Evolutionary conservation across 129 eudicot genomes (phyloP), one percentile per base, ranked within the genome.

Genomic region (Escallonia rubra): DNA sequence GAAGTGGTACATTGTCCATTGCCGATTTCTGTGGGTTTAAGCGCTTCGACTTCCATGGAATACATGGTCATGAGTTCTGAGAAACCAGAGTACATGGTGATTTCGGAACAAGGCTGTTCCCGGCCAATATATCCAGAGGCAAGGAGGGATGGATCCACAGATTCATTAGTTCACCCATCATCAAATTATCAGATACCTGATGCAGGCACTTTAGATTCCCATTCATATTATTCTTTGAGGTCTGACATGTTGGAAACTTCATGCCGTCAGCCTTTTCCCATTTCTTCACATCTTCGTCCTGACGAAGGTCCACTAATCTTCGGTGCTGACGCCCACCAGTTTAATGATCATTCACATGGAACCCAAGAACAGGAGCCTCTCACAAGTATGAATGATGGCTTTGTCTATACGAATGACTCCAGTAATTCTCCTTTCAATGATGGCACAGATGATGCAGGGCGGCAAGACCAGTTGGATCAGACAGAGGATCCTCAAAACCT

Each of bases 181-280:
- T 34, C 86, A 16, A 69, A 59, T 41, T 75, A 67, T 76, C 85
- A 73, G 66, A 68, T 64, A 48, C 60, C 75, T 62, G 86, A 77
- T 52, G 56, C 66, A 61, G 68, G 74, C 23, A 50, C 66, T 66
- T 44, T 66, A 44, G 73, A 76, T 51, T 64, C 82, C 46, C 81
- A 85, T 65, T 80, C 87, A 13, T 80, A 77, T 71, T 67, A 76
- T 78, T 59, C 73, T 14, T n/a, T 65, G 59, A 50, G 46, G 3
- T 13, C 87, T 47, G 84, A 77, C 14, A 80, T 79, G 75, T 43
- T 84, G 62, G 82, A 77, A 74, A 71, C 68, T 66, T 72, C 85
- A 64, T 75, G 80, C 67, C 47, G 64, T 73, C 82, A 79, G 58
- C 63, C 76, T 55, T 50, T 59, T 10, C 61, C 77, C 43, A 61